Conservation (phyloP, 1,284 basidiomycete species). For the Agaricales sp. region DNA sequence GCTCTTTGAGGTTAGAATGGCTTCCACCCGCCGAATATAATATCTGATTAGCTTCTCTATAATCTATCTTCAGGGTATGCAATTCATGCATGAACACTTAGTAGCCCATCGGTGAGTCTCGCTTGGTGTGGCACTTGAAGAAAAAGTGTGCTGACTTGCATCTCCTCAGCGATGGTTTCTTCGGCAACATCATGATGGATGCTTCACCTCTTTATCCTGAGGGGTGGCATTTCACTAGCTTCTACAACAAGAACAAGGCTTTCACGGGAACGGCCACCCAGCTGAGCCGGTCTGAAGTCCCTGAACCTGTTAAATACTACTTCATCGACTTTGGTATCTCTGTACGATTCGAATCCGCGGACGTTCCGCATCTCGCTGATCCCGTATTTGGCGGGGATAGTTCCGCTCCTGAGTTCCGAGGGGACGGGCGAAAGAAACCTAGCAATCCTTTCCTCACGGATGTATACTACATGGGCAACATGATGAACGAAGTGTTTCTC, state of each 20-base stretch:
- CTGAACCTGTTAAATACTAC: conserved; percentile 17
- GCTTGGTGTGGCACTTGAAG: not conserved
- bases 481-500: conserved; percentile 18
- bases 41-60: not conserved
- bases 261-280: not conserved
- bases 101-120: not conserved
- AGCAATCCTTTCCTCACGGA: conserved; percentile 25
- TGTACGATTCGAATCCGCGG: conserved; percentile 14
- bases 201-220: not conserved
- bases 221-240: not conserved
- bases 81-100: not conserved
- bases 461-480: conserved; percentile 24
- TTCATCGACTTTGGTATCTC: conserved; percentile 29
- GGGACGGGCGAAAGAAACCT: conserved; percentile 7
- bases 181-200: not conserved
- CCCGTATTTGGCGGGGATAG: conserved; percentile 21
- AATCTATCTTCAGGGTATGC: not conserved
- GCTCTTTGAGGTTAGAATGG: conserved; percentile 22
- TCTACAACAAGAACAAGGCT: not conserved
- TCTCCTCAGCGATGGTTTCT: not conserved
- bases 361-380: conserved; percentile 15
- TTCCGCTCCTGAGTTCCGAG: conserved; percentile 21
- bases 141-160: not conserved
- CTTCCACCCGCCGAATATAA: too few relatives aligned
- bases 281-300: not conserved